Evolutionary conservation across 257 asterid species (phyloP).

Genomic region (Nyctanthes arbortristis): DNA sequence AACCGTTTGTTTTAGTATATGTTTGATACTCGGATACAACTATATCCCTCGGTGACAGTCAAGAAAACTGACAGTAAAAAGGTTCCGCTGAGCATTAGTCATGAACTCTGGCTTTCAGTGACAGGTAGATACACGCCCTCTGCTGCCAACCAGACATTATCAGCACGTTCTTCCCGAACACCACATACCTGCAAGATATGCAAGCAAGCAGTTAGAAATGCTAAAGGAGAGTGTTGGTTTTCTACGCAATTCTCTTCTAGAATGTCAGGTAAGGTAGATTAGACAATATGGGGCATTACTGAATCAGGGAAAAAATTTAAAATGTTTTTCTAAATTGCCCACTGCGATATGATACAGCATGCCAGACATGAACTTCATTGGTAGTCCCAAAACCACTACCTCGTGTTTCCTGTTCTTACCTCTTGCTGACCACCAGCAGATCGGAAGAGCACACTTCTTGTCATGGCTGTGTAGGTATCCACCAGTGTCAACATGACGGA

Average conservation of each 20-base stretch:
- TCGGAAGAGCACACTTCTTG: slow-evolving; percentile 89
- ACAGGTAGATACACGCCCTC: slow-evolving; percentile 91
- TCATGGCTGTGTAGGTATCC: slow-evolving; percentile 98
- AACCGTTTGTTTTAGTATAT: too few species aligned
- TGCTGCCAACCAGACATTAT: slow-evolving; percentile 94
- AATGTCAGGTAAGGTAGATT: too few species aligned
- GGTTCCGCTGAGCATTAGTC: slow-evolving; percentile 5
- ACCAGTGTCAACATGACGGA: slow-evolving; percentile 83
- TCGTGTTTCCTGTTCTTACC: slow-evolving; percentile 46
- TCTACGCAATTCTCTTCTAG: too few species aligned
- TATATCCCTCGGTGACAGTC: background rate
- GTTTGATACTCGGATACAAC: slow-evolving; percentile 6
- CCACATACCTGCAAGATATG: slow-evolving; percentile 79
- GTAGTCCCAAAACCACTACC: background rate
- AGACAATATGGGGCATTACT: too few species aligned
- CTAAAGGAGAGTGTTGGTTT: background rate
- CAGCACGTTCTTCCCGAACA: slow-evolving; percentile 73
- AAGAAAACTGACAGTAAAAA: slow-evolving; percentile 13
- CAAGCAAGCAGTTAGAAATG: slow-evolving; percentile 9
- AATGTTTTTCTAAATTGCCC: background rate
- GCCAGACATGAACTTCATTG: too few species aligned
- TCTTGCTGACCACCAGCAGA: slow-evolving; percentile 99
- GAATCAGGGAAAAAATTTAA: background rate
- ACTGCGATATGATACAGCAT: background rate
- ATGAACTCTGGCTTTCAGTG: slow-evolving; percentile 38